These are phyloP conservation scores for Teunomyces stri DNA, from an alignment of 805 yeast species.

Conservation along the genomic window DNA sequence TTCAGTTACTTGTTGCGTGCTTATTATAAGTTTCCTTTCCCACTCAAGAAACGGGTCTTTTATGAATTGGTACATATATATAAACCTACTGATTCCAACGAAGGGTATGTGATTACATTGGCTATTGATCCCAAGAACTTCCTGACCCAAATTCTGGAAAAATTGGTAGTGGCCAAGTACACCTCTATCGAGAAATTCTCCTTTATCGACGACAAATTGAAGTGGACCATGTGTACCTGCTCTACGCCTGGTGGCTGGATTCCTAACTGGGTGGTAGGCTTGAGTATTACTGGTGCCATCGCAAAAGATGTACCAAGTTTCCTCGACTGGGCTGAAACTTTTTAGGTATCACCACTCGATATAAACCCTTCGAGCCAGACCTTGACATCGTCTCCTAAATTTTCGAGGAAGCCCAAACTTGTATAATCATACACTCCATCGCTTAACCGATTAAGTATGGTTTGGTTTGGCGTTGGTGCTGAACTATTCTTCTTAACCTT, in stretches of 20 bases:
- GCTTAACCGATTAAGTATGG: slow-evolving; percentile 13
- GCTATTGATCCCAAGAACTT: slow-evolving; percentile 30
- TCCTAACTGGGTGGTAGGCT: slow-evolving; percentile 34
- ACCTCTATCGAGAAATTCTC: slow-evolving; percentile 35
- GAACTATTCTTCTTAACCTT: slow-evolving; percentile 12
- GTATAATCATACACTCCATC: slow-evolving; percentile 30
- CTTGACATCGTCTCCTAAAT: slow-evolving; percentile 41
- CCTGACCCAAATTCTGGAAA: slow-evolving; percentile 11
- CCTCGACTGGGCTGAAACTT: slow-evolving; percentile 24
- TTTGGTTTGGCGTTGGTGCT: slow-evolving; percentile 2
- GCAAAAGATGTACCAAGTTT: slow-evolving; percentile 42
- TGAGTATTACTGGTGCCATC: slow-evolving; percentile 31
- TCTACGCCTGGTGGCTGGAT: slow-evolving; percentile 40
- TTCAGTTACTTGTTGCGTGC: slow-evolving; percentile 30
- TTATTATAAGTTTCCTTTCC: slow-evolving; percentile 35
- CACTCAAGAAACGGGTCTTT: slow-evolving; percentile 34
- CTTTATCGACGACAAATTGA: slow-evolving; percentile 19
- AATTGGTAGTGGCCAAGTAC: slow-evolving; percentile 30
- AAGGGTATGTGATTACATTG: slow-evolving; percentile 30
- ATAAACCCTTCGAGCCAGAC: slow-evolving; percentile 36
- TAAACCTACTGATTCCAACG: slow-evolving; percentile 10
- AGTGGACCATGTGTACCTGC: slow-evolving; percentile 41
- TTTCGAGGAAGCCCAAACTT: slow-evolving; percentile 38
- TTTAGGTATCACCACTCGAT: slow-evolving; percentile 14
- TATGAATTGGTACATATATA: slow-evolving; percentile 34